Evolutionary conservation across 345 rosid genomes (phyloP), one percentile per base, ranked within the genome.

Genomic region (Nephelium lappaceum): DNA sequence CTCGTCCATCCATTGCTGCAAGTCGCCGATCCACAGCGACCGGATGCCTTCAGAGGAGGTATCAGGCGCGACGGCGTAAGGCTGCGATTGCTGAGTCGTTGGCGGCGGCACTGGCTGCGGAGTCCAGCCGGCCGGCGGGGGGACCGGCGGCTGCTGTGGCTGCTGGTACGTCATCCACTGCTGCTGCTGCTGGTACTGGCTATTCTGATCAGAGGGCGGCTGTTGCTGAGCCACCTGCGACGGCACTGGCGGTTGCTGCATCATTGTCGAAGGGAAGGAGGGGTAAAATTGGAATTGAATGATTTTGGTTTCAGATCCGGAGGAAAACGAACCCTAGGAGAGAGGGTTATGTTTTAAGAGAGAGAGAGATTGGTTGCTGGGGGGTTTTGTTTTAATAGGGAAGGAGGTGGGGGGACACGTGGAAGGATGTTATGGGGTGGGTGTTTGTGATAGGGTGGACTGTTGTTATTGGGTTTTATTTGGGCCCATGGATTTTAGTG

Each of bases 1-100:
- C 82, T 96, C 98, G 55, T 96, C 98, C 99, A 96, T 96, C 93
- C 97, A 91, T 7, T 84, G 94, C 89, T 89, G 97, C 79, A 93
- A 76, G 82, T 94, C 98, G 14, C 98, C 98, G 80, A 96, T 93
- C 99, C 98, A 96, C 77, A 96, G 81, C 15, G 97, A 91, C 81
- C 88, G 89, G 83, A 93, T 82, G 86, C 92, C 97, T 11, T 79
- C 83, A 1, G 80, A n/a, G 1, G 64, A 73, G 11, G 68, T 68
- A 71, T 65, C 84, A 47, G 81, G 87, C 47, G 78, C 78, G 16
- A 77, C 85, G 25, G 73, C 85, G 69, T 87, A 87, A 58, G 82
- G 84, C 78, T 79, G 89, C 76, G 80, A 49, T 23, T 85, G 83
- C 78, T 89, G 93, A 38, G 87, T 47, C 5, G 94, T 47, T 5